A percentile compares a stretch with the other conserved stretches of the same genome.
These are phyloP conservation scores for Gossypium anomalum DNA, from an alignment of 345 rosid genomes.

Conservation along the genomic window DNA sequence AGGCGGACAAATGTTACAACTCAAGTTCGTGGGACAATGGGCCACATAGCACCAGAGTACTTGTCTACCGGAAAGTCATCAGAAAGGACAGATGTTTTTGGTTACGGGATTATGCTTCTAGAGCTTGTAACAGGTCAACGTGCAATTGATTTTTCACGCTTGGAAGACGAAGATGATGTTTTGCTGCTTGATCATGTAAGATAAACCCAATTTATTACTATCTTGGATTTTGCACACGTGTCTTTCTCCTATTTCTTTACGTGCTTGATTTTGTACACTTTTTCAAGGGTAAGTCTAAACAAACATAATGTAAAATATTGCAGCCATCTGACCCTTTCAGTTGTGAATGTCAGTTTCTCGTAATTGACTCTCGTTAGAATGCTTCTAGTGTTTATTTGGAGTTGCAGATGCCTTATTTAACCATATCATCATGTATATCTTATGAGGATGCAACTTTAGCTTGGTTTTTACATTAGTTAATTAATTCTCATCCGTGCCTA, in stretches of 20 bases:
- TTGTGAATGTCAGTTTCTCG: neutral
- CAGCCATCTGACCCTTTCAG: no score
- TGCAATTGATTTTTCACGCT: slow-evolving; percentile 88
- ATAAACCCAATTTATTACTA: neutral
- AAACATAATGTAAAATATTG: no score
- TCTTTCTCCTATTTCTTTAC: no score
- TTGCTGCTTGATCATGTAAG: slow-evolving; percentile 89
- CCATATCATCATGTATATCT: neutral
- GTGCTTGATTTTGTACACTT: no score
- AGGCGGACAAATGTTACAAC: slow-evolving; percentile 84
- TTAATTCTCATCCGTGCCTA: no score
- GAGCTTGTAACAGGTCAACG: slow-evolving; percentile 99
- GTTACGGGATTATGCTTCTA: slow-evolving; percentile 89
- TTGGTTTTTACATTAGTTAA: neutral
- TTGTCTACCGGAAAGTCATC: slow-evolving; percentile 96
- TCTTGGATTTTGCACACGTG: no score
- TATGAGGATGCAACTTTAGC: neutral
- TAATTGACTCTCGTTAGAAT: neutral
- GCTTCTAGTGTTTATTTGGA: neutral
- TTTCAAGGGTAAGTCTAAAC: no score
- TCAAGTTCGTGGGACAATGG: slow-evolving; percentile 99
- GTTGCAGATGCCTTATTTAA: neutral
- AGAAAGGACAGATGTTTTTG: slow-evolving; percentile 94
- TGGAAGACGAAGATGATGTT: slow-evolving; percentile 97
- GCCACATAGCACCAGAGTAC: slow-evolving; percentile 97